Conservation (phyloP, 176 grass and related monocot genomes). For the Typha latifolia region DNA sequence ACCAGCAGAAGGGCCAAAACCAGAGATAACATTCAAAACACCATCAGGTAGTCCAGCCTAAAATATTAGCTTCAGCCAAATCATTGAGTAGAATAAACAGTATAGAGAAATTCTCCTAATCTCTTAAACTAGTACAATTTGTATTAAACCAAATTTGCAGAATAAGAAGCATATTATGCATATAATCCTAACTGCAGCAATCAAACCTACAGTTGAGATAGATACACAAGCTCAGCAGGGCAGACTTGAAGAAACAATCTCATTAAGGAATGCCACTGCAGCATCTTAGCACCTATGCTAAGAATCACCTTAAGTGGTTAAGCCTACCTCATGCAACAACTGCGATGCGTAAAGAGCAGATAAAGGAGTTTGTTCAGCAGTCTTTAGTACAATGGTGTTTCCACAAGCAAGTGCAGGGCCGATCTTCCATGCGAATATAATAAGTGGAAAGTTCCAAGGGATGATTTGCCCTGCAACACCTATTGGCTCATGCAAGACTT, state of each 20-base stretch:
- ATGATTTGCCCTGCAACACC: conserved; percentile 81
- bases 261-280: no score
- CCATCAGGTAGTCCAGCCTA: conserved; percentile 82
- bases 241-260: no score
- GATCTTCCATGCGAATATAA: conserved; percentile 93
- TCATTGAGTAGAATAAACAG: background rate
- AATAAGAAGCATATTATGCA: no score
- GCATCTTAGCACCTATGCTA: no score
- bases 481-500: conserved; percentile 81
- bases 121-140: background rate
- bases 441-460: conserved; percentile 88
- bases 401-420: conserved; percentile 81
- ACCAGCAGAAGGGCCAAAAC: conserved; percentile 86
- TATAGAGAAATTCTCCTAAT: background rate
- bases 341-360: conserved; percentile 60
- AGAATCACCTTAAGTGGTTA: no score
- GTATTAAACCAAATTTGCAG: background rate
- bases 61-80: conserved; percentile 1
- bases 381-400: conserved; percentile 79
- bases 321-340: conserved; percentile 65
- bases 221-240: no score
- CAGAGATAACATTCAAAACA: conserved; percentile 62
- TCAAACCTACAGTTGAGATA: no score
- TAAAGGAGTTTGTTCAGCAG: conserved; percentile 84
- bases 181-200: no score